phyloP scores from a whole-genome alignment of 371 early-diverging fungal species.

The Capillidium rhysosporum region DNA sequence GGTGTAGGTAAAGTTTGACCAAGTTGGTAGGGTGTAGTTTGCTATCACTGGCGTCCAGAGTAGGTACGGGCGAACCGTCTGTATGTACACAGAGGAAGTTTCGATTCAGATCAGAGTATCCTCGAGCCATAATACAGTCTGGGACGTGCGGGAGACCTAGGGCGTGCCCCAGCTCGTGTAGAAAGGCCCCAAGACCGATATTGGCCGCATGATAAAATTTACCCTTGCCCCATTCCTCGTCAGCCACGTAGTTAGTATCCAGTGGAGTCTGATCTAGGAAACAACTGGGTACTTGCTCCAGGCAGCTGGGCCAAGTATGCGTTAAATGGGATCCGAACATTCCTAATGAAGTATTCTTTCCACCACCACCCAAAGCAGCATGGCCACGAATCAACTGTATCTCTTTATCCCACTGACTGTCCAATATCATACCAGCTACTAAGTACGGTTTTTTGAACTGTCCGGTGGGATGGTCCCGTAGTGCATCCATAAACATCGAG shows the following conservation, averaged over 20 bases:
- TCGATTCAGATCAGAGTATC: conserved; percentile 27
- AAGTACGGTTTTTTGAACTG: conserved; percentile 13
- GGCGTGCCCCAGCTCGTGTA: conserved; percentile 48
- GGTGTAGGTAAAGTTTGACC: background rate
- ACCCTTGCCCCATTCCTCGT: conserved; percentile 34
- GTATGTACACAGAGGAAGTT: no score
- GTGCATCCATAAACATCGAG: conserved; percentile 8
- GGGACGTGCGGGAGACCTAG: conserved; percentile 33
- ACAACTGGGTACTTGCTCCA: conserved; percentile 31
- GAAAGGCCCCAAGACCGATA: conserved; percentile 43
- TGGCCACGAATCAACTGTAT: conserved; percentile 28
- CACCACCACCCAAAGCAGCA: conserved; percentile 42
- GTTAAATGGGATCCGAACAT: conserved; percentile 44
- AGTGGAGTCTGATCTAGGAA: conserved; percentile 29
- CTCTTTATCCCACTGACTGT: conserved; percentile 32
- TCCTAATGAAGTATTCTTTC: conserved; percentile 22
- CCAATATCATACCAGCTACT: conserved; percentile 30
- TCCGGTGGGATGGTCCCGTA: conserved; percentile 12
- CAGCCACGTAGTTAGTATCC: conserved; percentile 27
- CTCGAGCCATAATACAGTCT: conserved; percentile 36
- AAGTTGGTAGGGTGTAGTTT: background rate
- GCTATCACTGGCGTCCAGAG: background rate
- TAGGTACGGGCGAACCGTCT: no score
- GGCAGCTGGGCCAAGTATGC: conserved; percentile 36
- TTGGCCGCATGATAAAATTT: conserved; percentile 31